Evolutionary conservation across 2,329 filamentous ascomycete genomes (phyloP).

Genomic region (Botrytis cinerea): DNA sequence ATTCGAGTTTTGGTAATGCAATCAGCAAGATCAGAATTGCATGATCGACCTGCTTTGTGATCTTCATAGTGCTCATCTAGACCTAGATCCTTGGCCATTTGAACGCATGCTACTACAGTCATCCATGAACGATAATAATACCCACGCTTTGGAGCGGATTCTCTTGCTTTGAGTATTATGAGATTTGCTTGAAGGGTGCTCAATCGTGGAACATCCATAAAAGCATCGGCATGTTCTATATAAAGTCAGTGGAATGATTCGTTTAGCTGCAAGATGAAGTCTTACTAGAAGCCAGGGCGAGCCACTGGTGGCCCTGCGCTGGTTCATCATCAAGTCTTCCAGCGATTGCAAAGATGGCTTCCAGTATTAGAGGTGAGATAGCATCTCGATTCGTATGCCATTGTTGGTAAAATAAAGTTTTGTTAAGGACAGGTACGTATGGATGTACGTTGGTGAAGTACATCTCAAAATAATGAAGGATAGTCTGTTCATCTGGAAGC

Average conservation of each 20-base stretch:
- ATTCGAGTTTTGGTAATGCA: constrained; percentile 83
- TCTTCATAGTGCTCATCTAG: constrained; percentile 82
- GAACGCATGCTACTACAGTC: constrained; percentile 85
- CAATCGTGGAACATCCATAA: constrained; percentile 86
- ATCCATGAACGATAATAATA: constrained; percentile 99
- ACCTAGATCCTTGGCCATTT: constrained; percentile 90
- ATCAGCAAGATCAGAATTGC: constrained; percentile 69
- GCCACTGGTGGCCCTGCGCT: constrained; percentile 85
- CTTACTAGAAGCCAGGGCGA: constrained; percentile 80
- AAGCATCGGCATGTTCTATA: constrained; percentile 83
- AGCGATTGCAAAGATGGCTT: constrained; percentile 88
- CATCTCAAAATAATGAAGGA: constrained; percentile 81
- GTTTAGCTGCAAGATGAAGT: neutral
- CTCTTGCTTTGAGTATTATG: constrained; percentile 85
- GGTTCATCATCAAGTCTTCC: constrained; percentile 82
- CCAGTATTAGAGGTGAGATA: constrained; percentile 85
- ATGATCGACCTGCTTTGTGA: constrained; percentile 71
- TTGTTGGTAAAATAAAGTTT: constrained; percentile 79
- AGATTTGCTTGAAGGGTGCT: constrained; percentile 91
- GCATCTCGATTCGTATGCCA: constrained; percentile 82
- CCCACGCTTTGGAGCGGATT: constrained; percentile 87
- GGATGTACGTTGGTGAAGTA: constrained; percentile 91
- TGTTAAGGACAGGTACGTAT: constrained; percentile 87
- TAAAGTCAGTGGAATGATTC: constrained; percentile 35
- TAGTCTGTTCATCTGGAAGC: constrained; percentile 86